phyloP scores from a whole-genome alignment of 2,329 filamentous ascomycete species.

The Stemphylium beticola region DNA sequence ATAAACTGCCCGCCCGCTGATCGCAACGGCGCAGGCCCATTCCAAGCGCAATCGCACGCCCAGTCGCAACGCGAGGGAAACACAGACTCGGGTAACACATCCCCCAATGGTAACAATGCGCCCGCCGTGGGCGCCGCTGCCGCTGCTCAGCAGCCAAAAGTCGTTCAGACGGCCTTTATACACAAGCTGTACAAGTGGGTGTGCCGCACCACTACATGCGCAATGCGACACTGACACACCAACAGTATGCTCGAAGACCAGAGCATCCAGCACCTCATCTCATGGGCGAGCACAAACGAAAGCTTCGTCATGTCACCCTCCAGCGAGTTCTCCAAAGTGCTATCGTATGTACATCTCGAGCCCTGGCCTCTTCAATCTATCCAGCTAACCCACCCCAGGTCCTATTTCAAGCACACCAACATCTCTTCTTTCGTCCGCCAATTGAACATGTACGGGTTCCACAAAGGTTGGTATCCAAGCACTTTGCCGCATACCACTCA shows the following conservation, averaged over 20 bases:
- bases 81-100: constrained; percentile 37
- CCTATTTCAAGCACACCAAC: constrained; percentile 99
- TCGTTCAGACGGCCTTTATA: constrained; percentile 97
- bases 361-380: constrained; percentile 32
- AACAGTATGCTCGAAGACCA: constrained; percentile 93
- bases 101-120: constrained; percentile 50
- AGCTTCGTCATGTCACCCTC: constrained; percentile 99
- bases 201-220: constrained; percentile 6
- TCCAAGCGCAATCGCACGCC: constrained; percentile 21
- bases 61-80: constrained; percentile 27
- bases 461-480: constrained; percentile 74
- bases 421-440: constrained; percentile 98
- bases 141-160: constrained; percentile 90
- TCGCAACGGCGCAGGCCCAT: constrained; percentile 39
- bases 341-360: constrained; percentile 73
- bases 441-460: constrained; percentile 99
- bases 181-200: constrained; percentile 97
- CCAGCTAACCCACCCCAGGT: constrained; percentile 60
- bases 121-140: constrained; percentile 65
- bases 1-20: constrained; percentile 58
- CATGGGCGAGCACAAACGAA: constrained; percentile 91
- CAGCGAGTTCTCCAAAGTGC: constrained; percentile 95
- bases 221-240: constrained; percentile 37
- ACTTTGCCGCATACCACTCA: neutral
- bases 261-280: constrained; percentile 92